Conservation (phyloP, 208 protist species). For the Angomonas deanei region DNA sequence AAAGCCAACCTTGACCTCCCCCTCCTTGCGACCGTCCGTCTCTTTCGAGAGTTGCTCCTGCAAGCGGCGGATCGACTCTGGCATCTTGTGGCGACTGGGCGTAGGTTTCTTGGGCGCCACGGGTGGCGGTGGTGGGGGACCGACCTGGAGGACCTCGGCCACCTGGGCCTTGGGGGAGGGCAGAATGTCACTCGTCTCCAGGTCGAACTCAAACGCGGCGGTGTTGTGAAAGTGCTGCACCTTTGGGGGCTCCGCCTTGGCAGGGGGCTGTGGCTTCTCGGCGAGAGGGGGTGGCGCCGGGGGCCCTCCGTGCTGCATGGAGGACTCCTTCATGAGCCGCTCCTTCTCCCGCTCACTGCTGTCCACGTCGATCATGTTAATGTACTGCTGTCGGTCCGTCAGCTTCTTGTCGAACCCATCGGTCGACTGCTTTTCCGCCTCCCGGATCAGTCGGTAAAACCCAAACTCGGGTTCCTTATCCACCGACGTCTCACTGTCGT, state of each 20-base stretch:
- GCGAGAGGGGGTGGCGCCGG: not conserved
- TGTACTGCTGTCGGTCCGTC: not conserved
- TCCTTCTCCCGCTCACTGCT: not conserved
- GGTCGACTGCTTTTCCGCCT: not conserved
- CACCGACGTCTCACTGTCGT: not conserved
- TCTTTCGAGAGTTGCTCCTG: not conserved
- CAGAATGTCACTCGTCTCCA: not conserved
- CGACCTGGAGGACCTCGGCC: too few species aligned
- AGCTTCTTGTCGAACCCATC: not conserved
- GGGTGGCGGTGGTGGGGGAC: too few species aligned
- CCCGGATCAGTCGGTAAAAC: not conserved
- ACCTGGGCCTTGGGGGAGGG: not conserved
- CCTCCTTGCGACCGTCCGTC: not conserved
- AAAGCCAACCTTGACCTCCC: not conserved
- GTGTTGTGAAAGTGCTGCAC: not conserved
- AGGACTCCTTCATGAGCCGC: too few species aligned
- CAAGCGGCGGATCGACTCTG: not conserved
- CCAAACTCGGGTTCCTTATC: not conserved
- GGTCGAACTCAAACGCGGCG: not conserved
- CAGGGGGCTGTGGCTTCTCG: not conserved
- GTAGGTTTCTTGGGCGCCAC: too few species aligned
- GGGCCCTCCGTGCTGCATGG: too few species aligned
- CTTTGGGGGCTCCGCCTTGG: not conserved
- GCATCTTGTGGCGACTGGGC: too few species aligned
- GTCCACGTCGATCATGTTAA: not conserved